These are phyloP conservation scores for Luffa acutangula DNA, from an alignment of 306 rosid species.

Conservation along the genomic window DNA sequence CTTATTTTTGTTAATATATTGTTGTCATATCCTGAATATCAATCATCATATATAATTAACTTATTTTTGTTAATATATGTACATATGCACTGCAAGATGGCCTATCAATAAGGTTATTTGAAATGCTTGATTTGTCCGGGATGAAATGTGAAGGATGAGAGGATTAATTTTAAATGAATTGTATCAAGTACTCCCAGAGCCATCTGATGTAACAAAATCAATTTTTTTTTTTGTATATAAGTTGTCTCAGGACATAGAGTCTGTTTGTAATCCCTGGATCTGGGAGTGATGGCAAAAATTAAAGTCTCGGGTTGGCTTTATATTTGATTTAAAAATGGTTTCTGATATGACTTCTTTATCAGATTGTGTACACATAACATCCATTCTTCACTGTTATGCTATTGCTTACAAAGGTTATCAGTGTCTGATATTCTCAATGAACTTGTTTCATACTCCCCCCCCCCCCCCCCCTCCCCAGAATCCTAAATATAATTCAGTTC, in stretches of 20 bases:
- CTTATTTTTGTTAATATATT: background rate
- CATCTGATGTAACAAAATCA: background rate
- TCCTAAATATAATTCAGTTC: background rate
- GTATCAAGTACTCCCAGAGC: background rate
- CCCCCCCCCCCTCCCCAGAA: too few relatives aligned
- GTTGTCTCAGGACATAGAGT: background rate
- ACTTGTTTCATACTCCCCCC: background rate
- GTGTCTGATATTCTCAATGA: background rate
- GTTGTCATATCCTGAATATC: background rate
- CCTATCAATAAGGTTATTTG: background rate
- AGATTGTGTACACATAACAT: background rate
- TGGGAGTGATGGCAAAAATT: background rate
- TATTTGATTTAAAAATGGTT: background rate
- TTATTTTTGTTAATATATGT: background rate
- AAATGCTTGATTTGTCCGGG: background rate
- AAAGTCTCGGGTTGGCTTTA: background rate
- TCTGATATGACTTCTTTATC: background rate
- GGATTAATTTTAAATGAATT: background rate
- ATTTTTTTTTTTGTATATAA: background rate
- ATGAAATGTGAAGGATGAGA: background rate
- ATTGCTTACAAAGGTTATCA: background rate
- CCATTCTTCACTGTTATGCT: background rate
- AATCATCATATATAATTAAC: background rate
- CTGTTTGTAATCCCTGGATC: background rate
- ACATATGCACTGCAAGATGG: background rate